Percentiles rank a stretch among this genome's conserved stretches.
phyloP scores from a whole-genome alignment of 75 land plant genomes.

The Azolla pinnata region DNA sequence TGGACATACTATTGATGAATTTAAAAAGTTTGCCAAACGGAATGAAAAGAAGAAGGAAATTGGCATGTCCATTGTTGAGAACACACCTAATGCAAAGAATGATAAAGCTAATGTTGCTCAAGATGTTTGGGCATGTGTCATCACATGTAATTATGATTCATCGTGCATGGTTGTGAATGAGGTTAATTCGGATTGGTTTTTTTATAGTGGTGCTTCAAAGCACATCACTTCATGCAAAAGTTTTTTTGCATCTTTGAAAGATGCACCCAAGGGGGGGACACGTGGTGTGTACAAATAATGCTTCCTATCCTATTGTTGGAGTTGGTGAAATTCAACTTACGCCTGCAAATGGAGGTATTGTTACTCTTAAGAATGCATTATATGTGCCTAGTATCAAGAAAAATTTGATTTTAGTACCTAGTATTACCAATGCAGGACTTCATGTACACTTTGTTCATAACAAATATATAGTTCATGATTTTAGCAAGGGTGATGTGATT shows the following conservation, averaged over 20 bases:
- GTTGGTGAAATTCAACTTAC: background rate
- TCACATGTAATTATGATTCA: background rate
- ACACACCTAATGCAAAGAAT: background rate
- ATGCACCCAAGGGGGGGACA: background rate
- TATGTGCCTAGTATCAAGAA: too few relatives aligned
- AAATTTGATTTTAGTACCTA: too few relatives aligned
- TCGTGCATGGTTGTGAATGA: background rate
- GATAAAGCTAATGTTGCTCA: too few relatives aligned
- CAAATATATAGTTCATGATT: background rate
- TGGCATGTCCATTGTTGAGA: background rate
- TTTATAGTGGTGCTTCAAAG: background rate
- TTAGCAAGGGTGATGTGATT: background rate
- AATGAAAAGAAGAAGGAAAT: background rate
- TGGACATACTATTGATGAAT: background rate
- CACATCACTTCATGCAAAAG: background rate
- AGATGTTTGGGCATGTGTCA: background rate
- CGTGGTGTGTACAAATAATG: background rate
- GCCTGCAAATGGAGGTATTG: background rate
- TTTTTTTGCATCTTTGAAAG: background rate
- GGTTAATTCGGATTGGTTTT: background rate
- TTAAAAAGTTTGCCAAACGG: background rate
- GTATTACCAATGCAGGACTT: too few relatives aligned
- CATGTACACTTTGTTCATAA: background rate
- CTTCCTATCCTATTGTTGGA: background rate
- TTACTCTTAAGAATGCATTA: background rate